phyloP scores from a whole-genome alignment of 2,329 filamentous ascomycete species.

The Blastomyces emzantsi region DNA sequence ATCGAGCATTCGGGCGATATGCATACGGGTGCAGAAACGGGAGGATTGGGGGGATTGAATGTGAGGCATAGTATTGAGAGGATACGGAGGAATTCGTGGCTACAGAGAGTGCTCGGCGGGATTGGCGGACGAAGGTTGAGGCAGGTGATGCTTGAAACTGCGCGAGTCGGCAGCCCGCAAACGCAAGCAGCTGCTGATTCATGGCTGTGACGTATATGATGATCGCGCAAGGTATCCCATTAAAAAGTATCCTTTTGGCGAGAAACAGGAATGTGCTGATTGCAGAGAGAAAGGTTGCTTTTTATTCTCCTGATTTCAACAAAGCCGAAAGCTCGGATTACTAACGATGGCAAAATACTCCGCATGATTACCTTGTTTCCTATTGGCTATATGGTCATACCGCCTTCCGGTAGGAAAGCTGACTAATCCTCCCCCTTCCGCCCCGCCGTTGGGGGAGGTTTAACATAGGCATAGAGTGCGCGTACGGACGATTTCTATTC shows the following conservation, averaged over 20 bases:
- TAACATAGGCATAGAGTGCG: no score
- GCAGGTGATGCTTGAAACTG: conserved; percentile 13
- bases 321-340: conserved; percentile 2
- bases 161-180: conserved; percentile 21
- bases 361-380: background rate
- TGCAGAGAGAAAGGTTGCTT: background rate
- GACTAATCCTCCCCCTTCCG: background rate
- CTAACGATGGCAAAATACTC: conserved; percentile 2
- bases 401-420: background rate
- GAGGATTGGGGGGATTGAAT: conserved; percentile 9
- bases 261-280: background rate
- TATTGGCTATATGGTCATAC: background rate
- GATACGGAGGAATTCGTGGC: conserved; percentile 26
- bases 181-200: conserved; percentile 24
- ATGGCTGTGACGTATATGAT: conserved; percentile 17
- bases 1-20: conserved; percentile 15
- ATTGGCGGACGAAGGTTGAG: conserved; percentile 13
- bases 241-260: background rate
- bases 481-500: no score
- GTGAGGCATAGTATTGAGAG: conserved; percentile 18
- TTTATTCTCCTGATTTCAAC: background rate
- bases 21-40: conserved; percentile 16
- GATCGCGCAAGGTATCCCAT: background rate
- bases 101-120: conserved; percentile 19
- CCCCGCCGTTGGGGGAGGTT: background rate